Evolutionary conservation across 2,329 filamentous ascomycete genomes (phyloP), one percentile per base, ranked within the genome.

Genomic region (Colletotrichum camelliae): DNA sequence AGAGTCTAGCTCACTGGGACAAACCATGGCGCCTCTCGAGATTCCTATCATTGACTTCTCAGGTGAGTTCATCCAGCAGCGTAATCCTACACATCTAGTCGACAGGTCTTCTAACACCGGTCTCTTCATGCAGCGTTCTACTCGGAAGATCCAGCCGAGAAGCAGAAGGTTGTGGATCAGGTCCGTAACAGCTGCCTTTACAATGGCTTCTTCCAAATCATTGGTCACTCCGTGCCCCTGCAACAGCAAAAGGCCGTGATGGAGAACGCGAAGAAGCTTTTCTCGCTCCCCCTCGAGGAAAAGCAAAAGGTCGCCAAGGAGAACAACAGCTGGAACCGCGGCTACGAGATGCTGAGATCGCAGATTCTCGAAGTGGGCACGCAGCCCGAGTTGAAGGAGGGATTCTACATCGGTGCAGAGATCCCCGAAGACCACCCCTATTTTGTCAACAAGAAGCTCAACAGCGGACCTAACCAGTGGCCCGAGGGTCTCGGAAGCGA

Each of bases 151-250:
- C 48, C 81, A 24, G 66, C 71, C 5, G n/a, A 72, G n/a, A 83
- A 81, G 72, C 79, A 80, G 31, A 78, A 78, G 16, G 78, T 85
- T 2, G 80, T 86, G 5, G 74, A 82, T 1, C 81, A 86, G 61
- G 82, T 89, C 37, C 83, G 86, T 7, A 78, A 82, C 35, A 86
- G 86, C 66, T 89, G 87, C 77, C 80, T 84, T 21, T 80, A 85
- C 82, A 78, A 89, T 83, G 89, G 89, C 5, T 91, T 91, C 81
- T 90, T 91, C 81, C 88, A 90, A 78, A 85, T 91, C 66, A 83
- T 84, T 9, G 86, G 87, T 9, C 89, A 91, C 78, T 82, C 85
- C 5, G 84, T 91, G 5, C 80, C 86, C 2, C 75, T 82, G 7
- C 73, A 79, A 6, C 80, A 88, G 18, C 88, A 88, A 77, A 77